Evolutionary conservation across 805 yeast species (phyloP).

Genomic region (Metschnikowia noctiluminum): DNA sequence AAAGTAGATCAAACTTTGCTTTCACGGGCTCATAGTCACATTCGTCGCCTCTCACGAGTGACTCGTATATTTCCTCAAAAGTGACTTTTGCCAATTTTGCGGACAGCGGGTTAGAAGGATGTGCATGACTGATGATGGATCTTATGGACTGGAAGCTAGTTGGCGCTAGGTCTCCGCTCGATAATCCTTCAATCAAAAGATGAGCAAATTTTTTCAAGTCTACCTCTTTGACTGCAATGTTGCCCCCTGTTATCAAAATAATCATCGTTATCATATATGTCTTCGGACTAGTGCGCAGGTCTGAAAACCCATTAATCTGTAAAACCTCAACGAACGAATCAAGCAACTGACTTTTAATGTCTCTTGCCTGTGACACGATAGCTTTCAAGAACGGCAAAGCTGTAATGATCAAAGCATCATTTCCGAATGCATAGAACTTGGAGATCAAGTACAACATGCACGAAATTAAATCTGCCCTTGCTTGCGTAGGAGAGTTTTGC

Average conservation of each 20-base stretch:
- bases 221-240: constrained; percentile 22
- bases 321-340: constrained; percentile 21
- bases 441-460: constrained; percentile 65
- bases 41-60: constrained; percentile 13
- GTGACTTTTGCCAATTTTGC: constrained; percentile 44
- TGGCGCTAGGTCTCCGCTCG: constrained; percentile 21
- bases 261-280: constrained; percentile 33
- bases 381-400: constrained; percentile 44
- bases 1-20: constrained; percentile 42
- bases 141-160: constrained; percentile 55
- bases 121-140: constrained; percentile 44
- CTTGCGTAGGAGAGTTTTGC: constrained; percentile 55
- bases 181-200: constrained; percentile 25
- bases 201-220: constrained; percentile 23
- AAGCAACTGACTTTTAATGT: constrained; percentile 20
- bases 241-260: constrained; percentile 35
- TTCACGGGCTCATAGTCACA: constrained; percentile 21
- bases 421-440: constrained; percentile 45
- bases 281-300: constrained; percentile 12
- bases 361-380: constrained; percentile 23
- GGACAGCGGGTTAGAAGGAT: constrained; percentile 26
- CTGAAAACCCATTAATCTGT: neutral
- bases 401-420: constrained; percentile 43
- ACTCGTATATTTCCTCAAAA: constrained; percentile 38
- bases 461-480: constrained; percentile 66